phyloP scores from a whole-genome alignment of 768 basidiomycete species.

The Mycena crocata region DNA sequence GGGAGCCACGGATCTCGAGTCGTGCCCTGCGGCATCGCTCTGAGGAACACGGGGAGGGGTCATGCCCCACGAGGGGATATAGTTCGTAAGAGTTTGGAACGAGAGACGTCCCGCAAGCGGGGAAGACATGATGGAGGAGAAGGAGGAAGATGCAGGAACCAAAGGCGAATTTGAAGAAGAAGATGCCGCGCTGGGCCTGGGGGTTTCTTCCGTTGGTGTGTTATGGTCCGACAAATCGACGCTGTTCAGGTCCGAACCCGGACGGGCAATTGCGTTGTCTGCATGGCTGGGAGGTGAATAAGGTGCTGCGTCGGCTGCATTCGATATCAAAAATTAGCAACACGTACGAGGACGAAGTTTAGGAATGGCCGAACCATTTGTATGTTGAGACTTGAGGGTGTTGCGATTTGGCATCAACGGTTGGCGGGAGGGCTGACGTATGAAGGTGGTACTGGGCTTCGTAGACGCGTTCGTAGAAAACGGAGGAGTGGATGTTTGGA shows the following conservation, averaged over 20 bases:
- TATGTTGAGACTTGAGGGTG: conserved; percentile 40
- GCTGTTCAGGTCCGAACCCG: conserved; percentile 54
- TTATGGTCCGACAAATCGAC: conserved; percentile 49
- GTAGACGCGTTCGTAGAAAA: conserved; percentile 46
- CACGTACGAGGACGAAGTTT: conserved; percentile 67
- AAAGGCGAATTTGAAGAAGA: conserved; percentile 25
- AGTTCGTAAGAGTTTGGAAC: conserved; percentile 69
- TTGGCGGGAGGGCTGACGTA: conserved; percentile 57
- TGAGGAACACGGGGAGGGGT: conserved; percentile 40
- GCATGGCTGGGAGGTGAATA: conserved; percentile 55
- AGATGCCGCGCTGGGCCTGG: conserved; percentile 27
- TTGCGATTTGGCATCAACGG: conserved; percentile 45
- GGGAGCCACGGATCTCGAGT: conserved; percentile 34
- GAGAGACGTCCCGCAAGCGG: conserved; percentile 68
- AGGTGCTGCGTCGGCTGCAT: conserved; percentile 47
- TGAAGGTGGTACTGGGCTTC: conserved; percentile 53
- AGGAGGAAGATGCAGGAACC: conserved; percentile 49
- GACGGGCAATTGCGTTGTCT: conserved; percentile 38
- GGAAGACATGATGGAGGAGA: conserved; percentile 62
- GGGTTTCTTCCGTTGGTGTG: conserved; percentile 33
- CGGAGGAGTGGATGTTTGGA: conserved; percentile 27
- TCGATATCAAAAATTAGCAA: conserved; percentile 60
- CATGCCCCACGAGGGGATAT: conserved; percentile 68
- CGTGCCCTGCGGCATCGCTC: conserved; percentile 28
- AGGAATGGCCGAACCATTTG: conserved; percentile 76